Evolutionary conservation across 306 rosid genomes (phyloP), one percentile per base, ranked within the genome.

Genomic region (Medicago arabica): DNA sequence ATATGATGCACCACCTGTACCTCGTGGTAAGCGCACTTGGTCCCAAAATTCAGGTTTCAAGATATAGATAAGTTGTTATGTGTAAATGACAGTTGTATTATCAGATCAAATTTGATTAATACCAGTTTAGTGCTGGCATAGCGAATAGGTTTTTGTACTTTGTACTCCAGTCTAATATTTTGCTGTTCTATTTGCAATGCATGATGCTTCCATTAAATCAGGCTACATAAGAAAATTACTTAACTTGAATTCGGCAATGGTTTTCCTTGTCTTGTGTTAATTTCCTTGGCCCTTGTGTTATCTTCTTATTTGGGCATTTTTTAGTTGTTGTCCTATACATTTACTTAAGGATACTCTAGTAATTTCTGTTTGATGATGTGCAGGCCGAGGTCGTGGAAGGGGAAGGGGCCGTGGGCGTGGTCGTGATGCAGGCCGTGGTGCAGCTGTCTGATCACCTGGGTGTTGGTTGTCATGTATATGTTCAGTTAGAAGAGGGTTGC

Each of bases 321-420:
- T 31, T 40, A 34, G 13, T 39, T 49, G 12, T 40, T 15, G 39
- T 59, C 71, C 14, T 39, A 4, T 11, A 21, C 60, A 38, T 28
- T 28, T 59, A 60, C 55, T 18, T 13, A 25, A 61, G 39, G 64
- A 18, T 6, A 17, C 19, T 38, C 12, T 78, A 3, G 43, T 31
- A 75, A 43, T 43, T 74, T 31, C 40, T 49, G 11, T 80, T 19
- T 78, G 78, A 67, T 76, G 83, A 43, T 66, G 60, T 74, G 85
- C 68, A 89, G 92, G 96, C 25, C 88, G 88, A 4, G 97, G 89
- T 9, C 93, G 91, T 65, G 92, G 95, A 74, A 85, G 96, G 79
- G 92, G 95, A 74, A 85, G 96, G 79, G 91, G 91, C n/a, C 77
- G 88, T 66, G 96, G 93, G 0, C 88, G 85, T 47, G 96, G 93